Base-by-base conservation (phyloP, 768 basidiomycete species). In the Suillus subalutaceus region DNA sequence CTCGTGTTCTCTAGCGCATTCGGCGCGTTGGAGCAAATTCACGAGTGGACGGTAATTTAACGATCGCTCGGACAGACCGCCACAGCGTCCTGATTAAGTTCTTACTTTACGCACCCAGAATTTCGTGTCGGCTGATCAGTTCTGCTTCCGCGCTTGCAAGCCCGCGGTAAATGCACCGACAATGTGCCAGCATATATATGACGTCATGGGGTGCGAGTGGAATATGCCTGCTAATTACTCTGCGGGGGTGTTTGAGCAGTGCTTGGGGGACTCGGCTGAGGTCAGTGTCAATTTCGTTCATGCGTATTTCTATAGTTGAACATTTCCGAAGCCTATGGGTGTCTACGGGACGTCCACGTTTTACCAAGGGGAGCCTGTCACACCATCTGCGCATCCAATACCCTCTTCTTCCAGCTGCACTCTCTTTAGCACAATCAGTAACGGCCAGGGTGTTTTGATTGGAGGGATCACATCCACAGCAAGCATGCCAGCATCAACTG, bases 1-100 rank as follows among this genome's bases (percentile, higher is more conserved):
- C 81, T 91, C 52, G 88, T 93, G n/a, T 91, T 91, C 74, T 89
- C 90, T 26, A 83, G 65, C 66, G 89, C 88, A n/a, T 91, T 89
- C 75, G 88, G 86, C 26, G 77, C 79, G 57, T 68, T 86, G 4
- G 68, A 84, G 69, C 83, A 92, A 71, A 79, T 91, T 48, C 83
- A 87, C 69, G 88, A 93, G 73, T 94, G 93, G 93, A 91, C 89
- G 57, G 86, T 84, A 76, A 72, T 75, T 67, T 20, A 61, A n/a
- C 69, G 77, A 53, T 44, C 35, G 41, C 41, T 60, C 59, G 41
- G 50, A 69, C 53, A 43, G 62, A 63, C 67, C 44, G 44, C 58
- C 46, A 32, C 40, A 12, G 44, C 37, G 32, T 69, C 26, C 50
- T 66, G 41, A 48, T 44, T 10, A 32, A 56, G n/a, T 59, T 69